Percentiles rank a stretch among this genome's conserved stretches.
These are phyloP conservation scores for Microbotryum violaceum DNA, from an alignment of 1,284 basidiomycete genomes.

Conservation along the genomic window DNA sequence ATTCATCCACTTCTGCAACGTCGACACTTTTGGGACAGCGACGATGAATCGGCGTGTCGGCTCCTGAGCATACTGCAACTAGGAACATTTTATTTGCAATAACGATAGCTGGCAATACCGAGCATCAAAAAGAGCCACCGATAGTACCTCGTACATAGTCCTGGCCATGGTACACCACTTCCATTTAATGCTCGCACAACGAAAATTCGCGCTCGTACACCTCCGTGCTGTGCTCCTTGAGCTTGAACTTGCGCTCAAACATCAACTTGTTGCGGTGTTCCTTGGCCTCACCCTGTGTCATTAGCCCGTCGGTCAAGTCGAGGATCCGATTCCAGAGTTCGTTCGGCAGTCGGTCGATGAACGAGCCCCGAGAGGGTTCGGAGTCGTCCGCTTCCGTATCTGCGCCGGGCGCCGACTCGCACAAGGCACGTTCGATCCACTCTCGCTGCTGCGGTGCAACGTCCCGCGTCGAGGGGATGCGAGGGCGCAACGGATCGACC, in stretches of 20 bases:
- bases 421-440: constrained; percentile 38
- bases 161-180: too few relatives aligned
- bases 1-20: too few relatives aligned
- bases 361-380: neutral
- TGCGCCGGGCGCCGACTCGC: neutral
- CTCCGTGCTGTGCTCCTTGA: constrained; percentile 6
- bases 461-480: constrained; percentile 44
- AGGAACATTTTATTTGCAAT: too few relatives aligned
- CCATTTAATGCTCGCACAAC: constrained; percentile 19
- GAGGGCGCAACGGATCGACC: constrained; percentile 45
- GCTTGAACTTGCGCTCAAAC: constrained; percentile 36
- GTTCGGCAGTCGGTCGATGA: constrained; percentile 34
- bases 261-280: constrained; percentile 38
- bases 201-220: constrained; percentile 20
- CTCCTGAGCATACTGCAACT: too few relatives aligned
- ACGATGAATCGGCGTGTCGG: too few relatives aligned
- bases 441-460: constrained; percentile 44
- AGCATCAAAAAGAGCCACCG: too few relatives aligned
- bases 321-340: constrained; percentile 32
- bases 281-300: constrained; percentile 38
- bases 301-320: constrained; percentile 28
- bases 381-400: neutral
- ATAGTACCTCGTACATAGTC: too few relatives aligned
- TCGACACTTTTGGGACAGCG: too few relatives aligned
- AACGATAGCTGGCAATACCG: too few relatives aligned